Evolutionary conservation across 1,284 basidiomycete genomes (phyloP), one percentile per base, ranked within the genome.

Genomic region (Ustilago crameri): DNA sequence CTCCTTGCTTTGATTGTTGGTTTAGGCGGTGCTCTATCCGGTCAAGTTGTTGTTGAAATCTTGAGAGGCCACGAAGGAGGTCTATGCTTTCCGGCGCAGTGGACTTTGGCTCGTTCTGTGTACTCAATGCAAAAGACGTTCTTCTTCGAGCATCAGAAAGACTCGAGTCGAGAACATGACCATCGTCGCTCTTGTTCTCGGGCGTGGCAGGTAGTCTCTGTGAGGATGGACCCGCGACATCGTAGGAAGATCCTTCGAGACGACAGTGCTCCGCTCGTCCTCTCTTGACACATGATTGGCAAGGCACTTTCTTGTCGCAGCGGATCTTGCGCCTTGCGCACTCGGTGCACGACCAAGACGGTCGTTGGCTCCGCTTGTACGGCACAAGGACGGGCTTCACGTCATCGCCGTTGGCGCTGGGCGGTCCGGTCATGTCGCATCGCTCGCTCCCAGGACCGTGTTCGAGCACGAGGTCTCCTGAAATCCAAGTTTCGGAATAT

Each of bases 271-370:
- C 69, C 14, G 60, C 57, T 23, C 55, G 56, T 23, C 68, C 65
- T 5, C 76, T 64, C 27, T 76, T 71, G 49, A 72, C 38, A 51
- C 76, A 78, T 0, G 76, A 67, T 12, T 65, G 55, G 38, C 75
- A 78, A 0, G 75, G 75, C 18, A 73, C 69, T 51, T 74, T 62
- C 50, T 73, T 75, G 50, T 78, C 74, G 60, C 75, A 78, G 44
- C 63, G 65, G 20, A 70, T 69, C 61, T 78, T 78, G 7, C 75
- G 53, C 12, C 74, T 35, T 4, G 70, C 65, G 32, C 75, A 78
- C 51, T 78, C 76, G 23, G 75, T 74, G 46, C 76, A 78, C 9
- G 70, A 73, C 73, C 73, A 75, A 12, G 64, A 71, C 0, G 73
- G 73, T 5, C 73, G 58, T 20, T 71, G 68, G 30, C 68, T 71